Conservation (phyloP, 768 basidiomycete genomes). For the Rhodotorula kratochvilovae region DNA sequence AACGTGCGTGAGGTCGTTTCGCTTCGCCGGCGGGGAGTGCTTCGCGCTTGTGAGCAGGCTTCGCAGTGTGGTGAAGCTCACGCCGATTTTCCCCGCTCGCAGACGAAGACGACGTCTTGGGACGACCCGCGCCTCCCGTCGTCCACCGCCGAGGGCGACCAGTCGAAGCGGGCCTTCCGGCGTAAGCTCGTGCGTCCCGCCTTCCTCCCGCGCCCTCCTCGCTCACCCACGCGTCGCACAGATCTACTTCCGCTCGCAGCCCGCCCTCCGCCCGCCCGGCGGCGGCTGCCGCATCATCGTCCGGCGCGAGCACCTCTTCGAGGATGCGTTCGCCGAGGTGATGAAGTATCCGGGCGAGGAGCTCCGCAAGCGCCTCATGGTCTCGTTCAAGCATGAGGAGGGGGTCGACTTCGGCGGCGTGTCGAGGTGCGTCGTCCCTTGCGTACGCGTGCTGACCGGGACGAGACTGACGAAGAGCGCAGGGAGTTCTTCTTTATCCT, state of each 20-base stretch:
- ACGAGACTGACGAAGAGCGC: not conserved
- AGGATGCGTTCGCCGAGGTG: constrained; percentile 98
- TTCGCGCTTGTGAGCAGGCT: too few species aligned
- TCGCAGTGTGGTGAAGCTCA: too few species aligned
- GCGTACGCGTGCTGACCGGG: not conserved
- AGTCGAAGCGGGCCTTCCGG: constrained; percentile 99
- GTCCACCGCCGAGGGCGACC: constrained; percentile 91
- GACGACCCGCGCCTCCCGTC: constrained; percentile 95
- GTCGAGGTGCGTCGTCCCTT: constrained; percentile 54
- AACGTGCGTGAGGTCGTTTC: constrained; percentile 58
- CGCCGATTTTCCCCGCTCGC: not conserved
- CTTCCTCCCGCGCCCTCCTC: too few species aligned
- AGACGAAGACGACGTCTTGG: constrained; percentile 91
- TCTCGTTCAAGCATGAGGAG: constrained; percentile 81
- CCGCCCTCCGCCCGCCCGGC: constrained; percentile 73
- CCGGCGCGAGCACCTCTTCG: constrained; percentile 92
- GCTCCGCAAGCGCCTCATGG: constrained; percentile 96
- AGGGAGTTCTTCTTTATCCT: constrained; percentile 99
- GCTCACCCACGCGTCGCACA: not conserved
- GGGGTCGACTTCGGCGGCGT: constrained; percentile 97
- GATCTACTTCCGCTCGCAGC: constrained; percentile 97
- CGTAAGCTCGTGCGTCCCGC: constrained; percentile 62
- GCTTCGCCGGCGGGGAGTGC: too few species aligned
- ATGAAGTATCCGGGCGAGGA: constrained; percentile 97
- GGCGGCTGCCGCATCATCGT: constrained; percentile 99